A percentile compares a stretch with the other conserved stretches of the same genome.
These are phyloP conservation scores for Rhodotorula toruloides DNA, from an alignment of 768 basidiomycete genomes.

Conservation along the genomic window DNA sequence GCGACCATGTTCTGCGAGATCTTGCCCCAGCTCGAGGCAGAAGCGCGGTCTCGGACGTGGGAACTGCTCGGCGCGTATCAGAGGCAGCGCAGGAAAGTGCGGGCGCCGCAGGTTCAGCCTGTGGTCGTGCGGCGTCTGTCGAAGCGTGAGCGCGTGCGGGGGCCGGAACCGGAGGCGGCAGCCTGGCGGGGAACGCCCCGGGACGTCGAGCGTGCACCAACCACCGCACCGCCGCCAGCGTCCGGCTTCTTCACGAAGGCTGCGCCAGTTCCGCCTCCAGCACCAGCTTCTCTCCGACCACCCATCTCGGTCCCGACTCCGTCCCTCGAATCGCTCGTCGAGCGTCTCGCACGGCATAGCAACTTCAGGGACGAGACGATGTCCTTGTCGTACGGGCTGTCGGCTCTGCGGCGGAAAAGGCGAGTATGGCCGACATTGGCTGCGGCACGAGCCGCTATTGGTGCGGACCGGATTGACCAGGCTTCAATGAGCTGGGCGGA, in stretches of 20 bases:
- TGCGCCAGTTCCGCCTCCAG: not conserved
- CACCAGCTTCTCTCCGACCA: constrained; percentile 2
- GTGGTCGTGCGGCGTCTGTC: constrained; percentile 1
- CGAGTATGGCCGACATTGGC: no score
- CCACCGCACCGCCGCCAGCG: no score
- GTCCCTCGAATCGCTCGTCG: constrained; percentile 22
- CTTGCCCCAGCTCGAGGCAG: not conserved
- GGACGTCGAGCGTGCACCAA: no score
- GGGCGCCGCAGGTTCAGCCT: not conserved
- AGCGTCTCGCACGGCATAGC: no score
- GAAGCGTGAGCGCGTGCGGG: no score
- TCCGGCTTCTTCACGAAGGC: no score
- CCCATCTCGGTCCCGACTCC: constrained; percentile 13
- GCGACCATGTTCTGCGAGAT: constrained; percentile 22
- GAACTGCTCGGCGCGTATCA: constrained; percentile 1
- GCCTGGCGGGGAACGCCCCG: no score
- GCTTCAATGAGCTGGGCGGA: constrained; percentile 24
- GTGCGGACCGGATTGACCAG: constrained; percentile 6
- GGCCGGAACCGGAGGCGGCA: no score
- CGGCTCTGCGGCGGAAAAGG: no score
- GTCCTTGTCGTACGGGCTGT: no score
- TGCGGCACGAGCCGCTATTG: not conserved
- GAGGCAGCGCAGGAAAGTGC: not conserved
- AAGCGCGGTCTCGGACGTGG: constrained; percentile 7
- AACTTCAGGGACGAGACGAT: not conserved